Conservation (phyloP, 2,329 filamentous ascomycete genomes). For the Cadophora gregata region DNA sequence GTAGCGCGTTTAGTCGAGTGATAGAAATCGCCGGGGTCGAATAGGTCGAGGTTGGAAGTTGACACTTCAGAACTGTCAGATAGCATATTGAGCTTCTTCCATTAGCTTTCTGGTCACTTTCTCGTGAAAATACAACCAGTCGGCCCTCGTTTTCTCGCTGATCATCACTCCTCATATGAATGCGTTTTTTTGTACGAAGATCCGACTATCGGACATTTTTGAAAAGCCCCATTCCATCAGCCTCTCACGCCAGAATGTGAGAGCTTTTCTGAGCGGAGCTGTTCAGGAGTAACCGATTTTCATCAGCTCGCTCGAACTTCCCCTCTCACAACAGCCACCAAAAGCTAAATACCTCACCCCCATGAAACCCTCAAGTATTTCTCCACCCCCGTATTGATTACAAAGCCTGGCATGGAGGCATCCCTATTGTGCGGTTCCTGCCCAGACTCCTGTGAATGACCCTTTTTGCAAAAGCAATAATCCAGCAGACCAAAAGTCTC, state of each 20-base stretch:
- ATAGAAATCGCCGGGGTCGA: conserved; percentile 54
- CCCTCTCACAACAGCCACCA: conserved; percentile 2
- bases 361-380: conserved; percentile 7
- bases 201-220: conserved; percentile 1
- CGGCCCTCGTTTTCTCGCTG: background rate
- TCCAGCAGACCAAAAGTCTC: background rate
- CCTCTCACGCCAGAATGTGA: background rate
- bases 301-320: conserved; percentile 1
- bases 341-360: background rate
- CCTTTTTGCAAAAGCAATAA: background rate
- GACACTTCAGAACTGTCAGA: conserved; percentile 48
- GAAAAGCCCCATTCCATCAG: background rate
- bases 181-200: background rate
- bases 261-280: background rate
- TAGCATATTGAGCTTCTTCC: conserved; percentile 47
- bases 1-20: conserved; percentile 56
- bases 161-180: background rate
- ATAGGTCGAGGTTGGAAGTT: conserved; percentile 53
- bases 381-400: conserved; percentile 14
- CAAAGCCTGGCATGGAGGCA: background rate
- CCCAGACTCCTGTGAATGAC: background rate
- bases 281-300: background rate
- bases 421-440: background rate
- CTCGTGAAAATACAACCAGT: conserved; percentile 31
- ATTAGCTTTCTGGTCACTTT: conserved; percentile 36